phyloP scores from a whole-genome alignment of 2,329 filamentous ascomycete genomes.

The Beauveria australis region DNA sequence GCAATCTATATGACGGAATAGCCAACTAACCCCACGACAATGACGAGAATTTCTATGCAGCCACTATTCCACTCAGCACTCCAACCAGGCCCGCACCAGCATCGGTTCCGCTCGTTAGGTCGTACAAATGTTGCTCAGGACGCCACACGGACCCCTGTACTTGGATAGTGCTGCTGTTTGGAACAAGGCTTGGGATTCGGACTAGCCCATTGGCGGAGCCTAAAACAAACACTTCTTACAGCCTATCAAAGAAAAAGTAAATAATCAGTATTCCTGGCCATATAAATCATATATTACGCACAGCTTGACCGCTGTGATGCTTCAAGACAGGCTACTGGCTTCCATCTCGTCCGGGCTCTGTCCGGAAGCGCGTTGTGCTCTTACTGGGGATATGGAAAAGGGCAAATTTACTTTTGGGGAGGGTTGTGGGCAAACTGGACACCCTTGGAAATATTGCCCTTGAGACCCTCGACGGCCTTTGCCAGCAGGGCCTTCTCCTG shows the following conservation, averaged over 20 bases:
- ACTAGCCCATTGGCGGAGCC: background rate
- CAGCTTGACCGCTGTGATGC: constrained; percentile 26
- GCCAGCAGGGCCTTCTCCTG: constrained; percentile 84
- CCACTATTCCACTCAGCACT: background rate
- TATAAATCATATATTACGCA: constrained; percentile 26
- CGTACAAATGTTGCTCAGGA: background rate
- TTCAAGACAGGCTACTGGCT: constrained; percentile 19
- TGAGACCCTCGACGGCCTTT: constrained; percentile 66
- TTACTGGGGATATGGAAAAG: constrained; percentile 9
- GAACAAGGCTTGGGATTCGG: background rate
- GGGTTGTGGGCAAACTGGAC: constrained; percentile 81
- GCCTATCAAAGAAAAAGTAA: constrained; percentile 8
- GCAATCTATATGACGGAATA: background rate
- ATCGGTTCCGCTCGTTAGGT: background rate
- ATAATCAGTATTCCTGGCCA: constrained; percentile 29
- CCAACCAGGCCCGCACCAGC: background rate
- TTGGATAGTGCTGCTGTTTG: background rate
- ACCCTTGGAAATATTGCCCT: constrained; percentile 92
- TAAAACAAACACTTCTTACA: constrained; percentile 8
- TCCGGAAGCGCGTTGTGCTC: constrained; percentile 18
- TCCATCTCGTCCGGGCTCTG: constrained; percentile 19
- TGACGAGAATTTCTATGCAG: background rate
- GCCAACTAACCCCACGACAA: background rate
- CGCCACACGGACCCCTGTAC: background rate
- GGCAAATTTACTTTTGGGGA: constrained; percentile 68